Evolutionary conservation across 1,284 basidiomycete species (phyloP).

Genomic region (Heterobasidion parviporum): DNA sequence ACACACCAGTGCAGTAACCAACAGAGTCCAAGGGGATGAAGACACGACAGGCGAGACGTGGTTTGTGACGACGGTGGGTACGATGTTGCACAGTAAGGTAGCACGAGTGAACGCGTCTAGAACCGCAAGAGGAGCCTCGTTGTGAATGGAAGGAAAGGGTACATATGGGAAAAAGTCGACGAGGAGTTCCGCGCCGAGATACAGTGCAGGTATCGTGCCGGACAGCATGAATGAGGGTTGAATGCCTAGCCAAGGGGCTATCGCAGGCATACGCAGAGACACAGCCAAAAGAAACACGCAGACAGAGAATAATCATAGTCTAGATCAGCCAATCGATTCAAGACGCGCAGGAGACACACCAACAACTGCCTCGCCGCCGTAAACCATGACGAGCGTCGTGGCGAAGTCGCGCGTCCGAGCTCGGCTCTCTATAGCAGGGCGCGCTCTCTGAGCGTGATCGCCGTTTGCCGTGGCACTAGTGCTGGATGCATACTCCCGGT

Average conservation of each 20-base stretch:
- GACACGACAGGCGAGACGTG: constrained; percentile 41
- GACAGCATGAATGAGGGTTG: constrained; percentile 67
- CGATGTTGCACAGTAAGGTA: constrained; percentile 60
- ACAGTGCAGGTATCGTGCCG: constrained; percentile 48
- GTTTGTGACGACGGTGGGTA: constrained; percentile 52
- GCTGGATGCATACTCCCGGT: constrained; percentile 29
- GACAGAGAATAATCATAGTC: background rate
- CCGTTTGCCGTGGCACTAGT: background rate
- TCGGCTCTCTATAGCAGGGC: constrained; percentile 11
- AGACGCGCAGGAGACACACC: constrained; percentile 27
- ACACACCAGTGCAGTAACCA: constrained; percentile 59
- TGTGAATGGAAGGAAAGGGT: constrained; percentile 38
- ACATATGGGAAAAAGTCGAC: constrained; percentile 54
- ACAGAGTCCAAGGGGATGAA: constrained; percentile 62
- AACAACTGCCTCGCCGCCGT: constrained; percentile 62
- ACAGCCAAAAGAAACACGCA: background rate
- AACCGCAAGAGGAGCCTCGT: constrained; percentile 56
- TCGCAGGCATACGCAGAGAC: background rate
- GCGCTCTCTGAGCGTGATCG: constrained; percentile 8
- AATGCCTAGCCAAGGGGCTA: constrained; percentile 56
- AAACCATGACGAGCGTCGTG: constrained; percentile 58
- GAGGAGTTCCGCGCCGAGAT: constrained; percentile 41
- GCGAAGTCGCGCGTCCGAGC: constrained; percentile 42
- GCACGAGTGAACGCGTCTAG: constrained; percentile 65
- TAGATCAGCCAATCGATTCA: background rate